A percentile compares a stretch with the other conserved stretches of the same genome.
Conservation (phyloP, 2,329 filamentous ascomycete species). For the Anthostomella pinea region DNA sequence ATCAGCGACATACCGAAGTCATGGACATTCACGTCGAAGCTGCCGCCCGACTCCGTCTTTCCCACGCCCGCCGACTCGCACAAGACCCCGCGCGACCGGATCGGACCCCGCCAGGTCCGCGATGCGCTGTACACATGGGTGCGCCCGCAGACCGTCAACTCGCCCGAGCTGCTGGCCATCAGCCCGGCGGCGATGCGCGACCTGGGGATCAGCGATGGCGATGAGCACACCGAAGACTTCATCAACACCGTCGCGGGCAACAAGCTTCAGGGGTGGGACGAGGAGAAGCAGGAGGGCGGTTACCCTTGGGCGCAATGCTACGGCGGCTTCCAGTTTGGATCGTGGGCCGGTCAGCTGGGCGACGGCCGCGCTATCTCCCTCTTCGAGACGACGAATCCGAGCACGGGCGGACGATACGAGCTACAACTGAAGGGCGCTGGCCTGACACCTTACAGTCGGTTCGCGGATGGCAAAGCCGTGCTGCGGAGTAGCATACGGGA, state of each 20-base stretch:
- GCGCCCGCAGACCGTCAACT: conserved; percentile 68
- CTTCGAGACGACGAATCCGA: conserved; percentile 80
- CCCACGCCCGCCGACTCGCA: conserved; percentile 81
- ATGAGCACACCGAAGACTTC: conserved; percentile 72
- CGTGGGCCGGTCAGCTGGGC: conserved; percentile 93
- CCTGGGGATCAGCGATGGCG: conserved; percentile 68
- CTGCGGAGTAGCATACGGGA: conserved; percentile 89
- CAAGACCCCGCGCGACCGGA: conserved; percentile 70
- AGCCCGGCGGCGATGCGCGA: conserved; percentile 77
- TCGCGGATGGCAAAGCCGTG: conserved; percentile 94
- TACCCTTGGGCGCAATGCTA: conserved; percentile 99
- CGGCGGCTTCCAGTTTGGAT: conserved; percentile 76
- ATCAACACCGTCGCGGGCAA: conserved; percentile 77
- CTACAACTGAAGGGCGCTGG: conserved; percentile 94
- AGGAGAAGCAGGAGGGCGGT: conserved; percentile 62
- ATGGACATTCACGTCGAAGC: conserved; percentile 61
- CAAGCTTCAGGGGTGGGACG: conserved; percentile 74
- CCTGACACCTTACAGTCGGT: conserved; percentile 89
- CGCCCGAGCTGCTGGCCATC: conserved; percentile 77
- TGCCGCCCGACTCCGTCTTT: conserved; percentile 75
- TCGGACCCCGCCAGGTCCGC: conserved; percentile 80
- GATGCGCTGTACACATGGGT: conserved; percentile 89
- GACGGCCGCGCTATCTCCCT: conserved; percentile 93
- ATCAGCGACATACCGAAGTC: conserved; percentile 60
- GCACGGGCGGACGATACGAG: conserved; percentile 74